Base-by-base conservation (phyloP, 805 yeast species). In the Cyberlindnera misumaiensis region DNA sequence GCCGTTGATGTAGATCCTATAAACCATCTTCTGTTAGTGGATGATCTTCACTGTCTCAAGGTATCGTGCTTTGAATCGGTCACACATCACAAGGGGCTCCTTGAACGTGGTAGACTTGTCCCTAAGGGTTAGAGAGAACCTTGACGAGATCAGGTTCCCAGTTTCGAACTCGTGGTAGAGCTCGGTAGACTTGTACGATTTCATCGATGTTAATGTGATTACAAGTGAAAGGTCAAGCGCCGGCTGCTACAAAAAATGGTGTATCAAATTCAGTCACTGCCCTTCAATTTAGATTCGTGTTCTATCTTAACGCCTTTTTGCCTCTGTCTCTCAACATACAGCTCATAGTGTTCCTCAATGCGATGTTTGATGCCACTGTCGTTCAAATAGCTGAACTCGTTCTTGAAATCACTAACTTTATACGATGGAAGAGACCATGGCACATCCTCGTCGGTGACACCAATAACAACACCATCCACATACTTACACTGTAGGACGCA, bases 401-500 rank as follows among this genome's bases (percentile, higher is more conserved):
- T 90, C 8, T 62, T 56, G 28, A 73, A 58, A 7, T 67, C 58
- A 26, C 60, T 63, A 49, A 48, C 59, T 29, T 39, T 35, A 1
- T 28, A 4, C 5, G 34, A 28, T 1, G 20, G 20, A 8, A 28
- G 18, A 5, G 39, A 20, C 44, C 28, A 59, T n/a, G 44, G 41
- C 5, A 11, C 14, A 17, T 15, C 35, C 7, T 24, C 14, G 11
- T 28, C 32, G 15, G 34, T 28, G 2, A 46, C 52, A 7, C 57
- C 63, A 26, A 90, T 58, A 1, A 93, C 65, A 3, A 87, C 67
- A 1, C 83, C 87, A 55, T 87, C 95, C 24, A 88, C 87, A 49
- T 83, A 83, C 39, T 72, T 72, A 61, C 96, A 87, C 60, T 90
- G 96, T 51, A 93, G 64, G 6, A 88, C 89, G 59, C 96, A 87